Evolutionary conservation across 139 green algal genomes (phyloP).

Genomic region (Ettlia oleoabundans): DNA sequence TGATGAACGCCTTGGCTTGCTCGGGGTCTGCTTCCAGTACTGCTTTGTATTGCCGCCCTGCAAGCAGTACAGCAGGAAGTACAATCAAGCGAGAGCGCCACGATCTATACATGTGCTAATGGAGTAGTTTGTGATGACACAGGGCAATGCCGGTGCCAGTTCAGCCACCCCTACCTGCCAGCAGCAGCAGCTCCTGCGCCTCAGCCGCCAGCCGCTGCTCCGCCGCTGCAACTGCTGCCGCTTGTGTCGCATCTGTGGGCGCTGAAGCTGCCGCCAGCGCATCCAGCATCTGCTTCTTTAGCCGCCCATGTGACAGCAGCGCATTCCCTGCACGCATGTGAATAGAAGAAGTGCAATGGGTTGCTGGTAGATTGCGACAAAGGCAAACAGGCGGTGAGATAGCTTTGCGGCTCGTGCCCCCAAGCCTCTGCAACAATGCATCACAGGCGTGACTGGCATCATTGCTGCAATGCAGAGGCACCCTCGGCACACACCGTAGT

Average conservation of each 20-base stretch:
- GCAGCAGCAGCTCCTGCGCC: constrained; percentile 43
- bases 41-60: constrained; percentile 38
- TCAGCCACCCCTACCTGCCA: constrained; percentile 24
- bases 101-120: not conserved
- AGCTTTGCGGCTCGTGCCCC: not conserved
- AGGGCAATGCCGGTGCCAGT: not conserved
- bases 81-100: not conserved
- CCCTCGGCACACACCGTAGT: constrained; percentile 8
- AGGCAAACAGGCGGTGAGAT: not conserved
- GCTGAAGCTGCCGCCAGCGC: constrained; percentile 3
- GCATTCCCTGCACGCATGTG: constrained; percentile 25
- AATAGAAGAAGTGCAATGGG: not conserved
- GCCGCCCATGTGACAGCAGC: constrained; percentile 33
- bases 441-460: too few relatives aligned
- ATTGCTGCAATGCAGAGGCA: not conserved
- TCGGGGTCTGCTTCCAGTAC: constrained; percentile 32
- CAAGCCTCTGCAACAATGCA: not conserved
- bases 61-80: not conserved
- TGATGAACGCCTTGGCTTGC: constrained; percentile 43
- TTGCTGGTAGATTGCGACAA: too few relatives aligned
- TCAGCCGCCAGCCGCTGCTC: constrained; percentile 25
- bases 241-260: not conserved
- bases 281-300: constrained; percentile 37
- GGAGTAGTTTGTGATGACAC: too few relatives aligned
- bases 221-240: not conserved